Evolutionary conservation across 192 early-diverging fungal genomes (phyloP).

Genomic region (Entophlyctis luteolus): DNA sequence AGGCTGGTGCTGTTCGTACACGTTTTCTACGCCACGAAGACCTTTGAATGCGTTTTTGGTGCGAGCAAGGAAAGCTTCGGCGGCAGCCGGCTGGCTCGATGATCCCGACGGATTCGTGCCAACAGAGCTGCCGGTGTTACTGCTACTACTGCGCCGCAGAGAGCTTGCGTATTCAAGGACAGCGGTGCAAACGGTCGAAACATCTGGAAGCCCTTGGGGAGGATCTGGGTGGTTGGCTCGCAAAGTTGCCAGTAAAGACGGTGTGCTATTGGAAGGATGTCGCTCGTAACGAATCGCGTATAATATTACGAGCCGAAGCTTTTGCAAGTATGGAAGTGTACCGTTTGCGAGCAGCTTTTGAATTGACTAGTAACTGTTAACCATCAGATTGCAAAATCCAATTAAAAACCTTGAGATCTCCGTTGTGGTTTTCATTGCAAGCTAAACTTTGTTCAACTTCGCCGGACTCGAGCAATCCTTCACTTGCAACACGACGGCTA

Average conservation of each 20-base stretch:
- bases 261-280: constrained; percentile 64
- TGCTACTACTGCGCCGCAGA: too few species aligned
- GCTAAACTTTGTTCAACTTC: constrained; percentile 96
- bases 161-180: too few species aligned
- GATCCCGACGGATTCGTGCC: too few species aligned
- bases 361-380: constrained; percentile 43
- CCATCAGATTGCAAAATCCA: not conserved
- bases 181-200: constrained; percentile 74
- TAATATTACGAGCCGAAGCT: constrained; percentile 74
- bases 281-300: constrained; percentile 94
- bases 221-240: constrained; percentile 61
- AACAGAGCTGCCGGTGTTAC: too few species aligned
- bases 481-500: constrained; percentile 70
- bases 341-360: constrained; percentile 66
- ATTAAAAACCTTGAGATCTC: constrained; percentile 70
- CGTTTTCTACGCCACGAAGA: constrained; percentile 95
- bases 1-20: constrained; percentile 94
- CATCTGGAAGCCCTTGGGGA: constrained; percentile 64
- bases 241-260: constrained; percentile 70
- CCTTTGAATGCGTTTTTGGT: constrained; percentile 90
- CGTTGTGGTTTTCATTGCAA: constrained; percentile 77
- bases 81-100: constrained; percentile 70
- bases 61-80: constrained; percentile 76
- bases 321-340: constrained; percentile 66
- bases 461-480: constrained; percentile 76